Percentiles rank a stretch among this genome's conserved stretches.
Evolutionary conservation across 176 grass and related monocot species (phyloP).

Genomic region (barley (Hordeum vulgare)): DNA sequence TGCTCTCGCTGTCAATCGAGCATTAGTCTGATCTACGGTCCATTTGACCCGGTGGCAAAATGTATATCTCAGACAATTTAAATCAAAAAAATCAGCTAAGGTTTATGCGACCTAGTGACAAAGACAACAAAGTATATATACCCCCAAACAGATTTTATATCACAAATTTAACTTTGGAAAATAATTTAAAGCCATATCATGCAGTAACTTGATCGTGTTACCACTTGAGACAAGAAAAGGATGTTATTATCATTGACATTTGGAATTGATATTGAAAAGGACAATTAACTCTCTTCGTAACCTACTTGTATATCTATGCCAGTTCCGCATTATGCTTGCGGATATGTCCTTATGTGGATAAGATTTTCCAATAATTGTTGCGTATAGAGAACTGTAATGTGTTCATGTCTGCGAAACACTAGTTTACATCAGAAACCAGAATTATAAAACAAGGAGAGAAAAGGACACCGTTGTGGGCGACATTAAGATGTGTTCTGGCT

Average conservation of each 20-base stretch:
- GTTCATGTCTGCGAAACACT: neutral
- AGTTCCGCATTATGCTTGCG: neutral
- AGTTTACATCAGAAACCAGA: neutral
- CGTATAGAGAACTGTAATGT: neutral
- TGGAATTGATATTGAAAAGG: neutral
- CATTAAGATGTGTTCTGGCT: neutral
- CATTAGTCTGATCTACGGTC: neutral
- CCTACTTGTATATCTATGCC: neutral
- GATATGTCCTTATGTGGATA: neutral
- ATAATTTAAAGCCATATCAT: too few relatives aligned
- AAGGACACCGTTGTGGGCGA: neutral
- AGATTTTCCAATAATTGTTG: neutral
- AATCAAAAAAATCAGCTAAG: neutral
- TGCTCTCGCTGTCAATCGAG: neutral
- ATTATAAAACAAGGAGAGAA: neutral
- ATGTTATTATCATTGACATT: neutral
- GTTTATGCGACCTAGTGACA: neutral
- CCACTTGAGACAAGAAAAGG: neutral
- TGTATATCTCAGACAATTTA: neutral
- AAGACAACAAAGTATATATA: neutral
- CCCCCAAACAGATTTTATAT: neutral
- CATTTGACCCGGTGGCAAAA: neutral
- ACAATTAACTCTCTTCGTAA: neutral
- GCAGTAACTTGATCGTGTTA: neutral
- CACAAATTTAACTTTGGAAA: too few relatives aligned